These are phyloP conservation scores for Myriosclerotinia curreyana DNA, from an alignment of 2,329 filamentous ascomycete genomes.

Conservation along the genomic window DNA sequence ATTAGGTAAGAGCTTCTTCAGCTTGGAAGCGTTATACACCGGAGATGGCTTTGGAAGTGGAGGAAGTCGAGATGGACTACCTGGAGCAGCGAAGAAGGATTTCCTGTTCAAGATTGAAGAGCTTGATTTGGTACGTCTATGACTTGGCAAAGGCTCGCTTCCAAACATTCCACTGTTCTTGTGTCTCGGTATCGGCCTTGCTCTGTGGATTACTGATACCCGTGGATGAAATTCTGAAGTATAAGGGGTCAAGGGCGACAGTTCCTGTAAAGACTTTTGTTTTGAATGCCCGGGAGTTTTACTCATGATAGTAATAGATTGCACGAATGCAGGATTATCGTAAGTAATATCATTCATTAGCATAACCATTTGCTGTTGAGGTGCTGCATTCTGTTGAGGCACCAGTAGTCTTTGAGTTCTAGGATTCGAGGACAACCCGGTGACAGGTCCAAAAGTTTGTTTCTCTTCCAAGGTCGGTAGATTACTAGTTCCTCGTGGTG, in stretches of 20 bases:
- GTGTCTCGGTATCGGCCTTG: constrained; percentile 36
- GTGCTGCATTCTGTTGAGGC: constrained; percentile 20
- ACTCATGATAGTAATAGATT: constrained; percentile 51
- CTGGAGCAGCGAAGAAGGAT: constrained; percentile 47
- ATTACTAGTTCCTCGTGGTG: constrained; percentile 32
- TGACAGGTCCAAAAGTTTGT: constrained; percentile 21
- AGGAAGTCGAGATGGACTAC: constrained; percentile 50
- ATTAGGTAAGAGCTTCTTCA: constrained; percentile 47
- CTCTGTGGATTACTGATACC: constrained; percentile 38
- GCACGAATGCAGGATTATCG: constrained; percentile 50
- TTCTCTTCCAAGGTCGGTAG: constrained; percentile 30
- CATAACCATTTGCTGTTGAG: constrained; percentile 51
- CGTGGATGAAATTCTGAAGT: constrained; percentile 28
- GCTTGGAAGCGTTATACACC: constrained; percentile 43
- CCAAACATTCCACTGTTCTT: constrained; percentile 49
- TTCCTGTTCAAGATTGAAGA: constrained; percentile 47
- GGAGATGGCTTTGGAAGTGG: constrained; percentile 46
- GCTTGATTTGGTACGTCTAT: constrained; percentile 49
- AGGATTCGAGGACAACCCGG: constrained; percentile 36
- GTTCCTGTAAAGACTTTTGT: constrained; percentile 21
- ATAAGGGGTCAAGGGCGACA: constrained; percentile 23
- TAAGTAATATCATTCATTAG: constrained; percentile 56
- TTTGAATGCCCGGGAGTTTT: constrained; percentile 38
- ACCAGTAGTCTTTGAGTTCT: constrained; percentile 27
- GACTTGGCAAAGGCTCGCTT: constrained; percentile 43